These are phyloP conservation scores for Ilyonectria destructans DNA, from an alignment of 2,329 filamentous ascomycete species.

Conservation along the genomic window DNA sequence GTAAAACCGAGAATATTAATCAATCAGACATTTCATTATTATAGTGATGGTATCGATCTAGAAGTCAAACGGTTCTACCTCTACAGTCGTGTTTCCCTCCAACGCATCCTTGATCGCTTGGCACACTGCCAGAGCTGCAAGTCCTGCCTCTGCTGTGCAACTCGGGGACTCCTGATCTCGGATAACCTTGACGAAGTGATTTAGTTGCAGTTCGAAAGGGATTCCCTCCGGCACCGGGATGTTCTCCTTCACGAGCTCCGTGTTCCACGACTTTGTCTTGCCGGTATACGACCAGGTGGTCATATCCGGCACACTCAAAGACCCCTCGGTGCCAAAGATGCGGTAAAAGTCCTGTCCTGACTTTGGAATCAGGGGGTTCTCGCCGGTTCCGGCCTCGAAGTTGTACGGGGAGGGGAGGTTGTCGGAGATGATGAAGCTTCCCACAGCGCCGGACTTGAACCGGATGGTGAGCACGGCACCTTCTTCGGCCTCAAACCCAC, in stretches of 20 bases:
- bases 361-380: slow-evolving; percentile 69
- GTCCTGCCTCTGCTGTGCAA: slow-evolving; percentile 65
- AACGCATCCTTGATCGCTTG: slow-evolving; percentile 66
- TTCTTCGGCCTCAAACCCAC: slow-evolving; percentile 68
- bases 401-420: slow-evolving; percentile 66
- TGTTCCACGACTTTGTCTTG: slow-evolving; percentile 60
- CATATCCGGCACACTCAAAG: slow-evolving; percentile 70
- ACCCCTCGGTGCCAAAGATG: slow-evolving; percentile 68
- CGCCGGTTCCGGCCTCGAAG: slow-evolving; percentile 72
- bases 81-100: slow-evolving; percentile 47
- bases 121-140: slow-evolving; percentile 68
- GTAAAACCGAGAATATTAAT: not conserved
- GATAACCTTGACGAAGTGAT: slow-evolving; percentile 67
- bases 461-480: slow-evolving; percentile 68
- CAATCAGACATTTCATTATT: not conserved
- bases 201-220: slow-evolving; percentile 69
- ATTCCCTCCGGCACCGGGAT: slow-evolving; percentile 40
- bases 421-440: slow-evolving; percentile 72
- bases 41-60: slow-evolving; percentile 15
- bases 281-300: slow-evolving; percentile 63
- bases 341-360: slow-evolving; percentile 65
- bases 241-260: slow-evolving; percentile 53
- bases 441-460: slow-evolving; percentile 70
- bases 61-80: slow-evolving; percentile 39
- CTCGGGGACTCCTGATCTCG: slow-evolving; percentile 59